phyloP scores from a whole-genome alignment of 257 asterid species.

The Solanum appendiculatum region DNA sequence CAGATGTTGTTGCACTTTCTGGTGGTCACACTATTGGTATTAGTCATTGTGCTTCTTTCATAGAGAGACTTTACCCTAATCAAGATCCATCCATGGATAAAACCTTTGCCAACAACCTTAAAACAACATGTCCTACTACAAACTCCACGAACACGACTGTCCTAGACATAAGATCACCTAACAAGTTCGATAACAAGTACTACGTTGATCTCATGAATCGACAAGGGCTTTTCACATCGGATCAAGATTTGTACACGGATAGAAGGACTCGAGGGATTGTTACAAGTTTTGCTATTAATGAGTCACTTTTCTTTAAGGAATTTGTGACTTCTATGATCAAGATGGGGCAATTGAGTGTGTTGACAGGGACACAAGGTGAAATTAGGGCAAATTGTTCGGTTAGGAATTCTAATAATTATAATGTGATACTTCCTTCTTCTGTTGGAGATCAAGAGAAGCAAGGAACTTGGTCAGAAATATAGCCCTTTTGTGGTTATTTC shows the following conservation, averaged over 20 bases:
- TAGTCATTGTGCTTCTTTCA: constrained; percentile 50
- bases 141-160: constrained; percentile 35
- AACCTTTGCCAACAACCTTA: constrained; percentile 39
- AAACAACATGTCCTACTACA: constrained; percentile 28
- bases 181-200: constrained; percentile 51
- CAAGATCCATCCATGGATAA: constrained; percentile 57
- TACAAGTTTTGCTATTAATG: constrained; percentile 36
- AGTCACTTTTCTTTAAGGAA: constrained; percentile 32
- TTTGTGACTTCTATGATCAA: constrained; percentile 42
- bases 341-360: constrained; percentile 55
- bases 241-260: constrained; percentile 66
- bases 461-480: constrained; percentile 17
- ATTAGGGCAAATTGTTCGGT: constrained; percentile 55
- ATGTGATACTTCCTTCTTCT: neutral
- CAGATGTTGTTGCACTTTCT: constrained; percentile 64
- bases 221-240: constrained; percentile 68
- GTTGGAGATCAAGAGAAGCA: constrained; percentile 14
- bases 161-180: constrained; percentile 45
- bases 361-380: constrained; percentile 57
- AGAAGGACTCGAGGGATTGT: constrained; percentile 37
- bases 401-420: constrained; percentile 14
- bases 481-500: neutral
- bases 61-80: constrained; percentile 53
- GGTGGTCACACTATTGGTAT: constrained; percentile 85
- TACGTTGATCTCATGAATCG: constrained; percentile 59